A percentile compares a stretch with the other conserved stretches of the same genome.
These are phyloP conservation scores for Penicillium sp. DNA, from an alignment of 2,329 filamentous ascomycete species.

Conservation along the genomic window DNA sequence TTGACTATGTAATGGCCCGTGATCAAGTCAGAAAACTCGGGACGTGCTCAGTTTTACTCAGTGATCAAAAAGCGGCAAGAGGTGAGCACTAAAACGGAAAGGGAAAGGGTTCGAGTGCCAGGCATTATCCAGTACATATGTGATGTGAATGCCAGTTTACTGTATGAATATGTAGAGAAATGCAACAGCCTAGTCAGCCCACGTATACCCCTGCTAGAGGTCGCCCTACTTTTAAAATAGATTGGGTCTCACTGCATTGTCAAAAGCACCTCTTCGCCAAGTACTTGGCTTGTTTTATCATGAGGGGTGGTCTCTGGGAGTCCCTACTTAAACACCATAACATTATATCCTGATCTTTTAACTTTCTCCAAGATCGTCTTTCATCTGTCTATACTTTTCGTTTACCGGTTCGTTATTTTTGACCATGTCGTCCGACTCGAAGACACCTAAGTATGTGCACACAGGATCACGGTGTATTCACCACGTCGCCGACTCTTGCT, in stretches of 20 bases:
- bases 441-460: not conserved
- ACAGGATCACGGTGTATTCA: not conserved
- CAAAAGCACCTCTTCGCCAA: not conserved
- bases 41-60: no score
- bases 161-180: not conserved
- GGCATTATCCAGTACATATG: no score
- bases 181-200: not conserved
- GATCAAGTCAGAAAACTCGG: no score
- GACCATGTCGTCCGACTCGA: not conserved
- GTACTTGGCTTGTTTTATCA: not conserved
- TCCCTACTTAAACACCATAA: not conserved
- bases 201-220: not conserved
- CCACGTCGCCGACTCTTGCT: not conserved
- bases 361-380: not conserved
- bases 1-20: no score
- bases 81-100: no score
- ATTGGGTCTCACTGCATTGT: conserved; percentile 6
- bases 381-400: no score
- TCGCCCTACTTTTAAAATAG: conserved; percentile 1
- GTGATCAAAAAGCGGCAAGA: no score
- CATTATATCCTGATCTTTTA: not conserved
- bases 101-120: no score
- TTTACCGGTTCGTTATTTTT: not conserved
- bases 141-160: no score
- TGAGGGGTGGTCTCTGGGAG: not conserved